Percentiles rank a stretch among this genome's conserved stretches.
Evolutionary conservation across 208 protist species (phyloP).

Genomic region (Acanthamoeba triangularis): DNA sequence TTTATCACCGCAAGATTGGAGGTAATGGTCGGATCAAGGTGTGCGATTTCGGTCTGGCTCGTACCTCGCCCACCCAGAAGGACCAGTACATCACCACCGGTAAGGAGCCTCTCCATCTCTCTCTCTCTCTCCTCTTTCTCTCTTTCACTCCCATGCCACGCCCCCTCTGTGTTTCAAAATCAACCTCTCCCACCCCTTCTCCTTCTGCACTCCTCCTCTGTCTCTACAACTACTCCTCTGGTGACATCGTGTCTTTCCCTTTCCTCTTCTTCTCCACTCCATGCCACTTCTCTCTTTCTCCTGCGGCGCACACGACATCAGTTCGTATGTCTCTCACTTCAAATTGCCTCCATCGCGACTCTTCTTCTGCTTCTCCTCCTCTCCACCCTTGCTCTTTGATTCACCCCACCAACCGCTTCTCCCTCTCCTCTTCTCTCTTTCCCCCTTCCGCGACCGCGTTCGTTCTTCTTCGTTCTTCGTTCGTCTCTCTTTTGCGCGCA

Average conservation of each 20-base stretch:
- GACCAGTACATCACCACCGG: conserved; percentile 52
- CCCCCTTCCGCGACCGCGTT: background rate
- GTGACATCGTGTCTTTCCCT: background rate
- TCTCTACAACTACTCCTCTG: background rate
- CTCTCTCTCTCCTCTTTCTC: background rate
- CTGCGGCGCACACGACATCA: background rate
- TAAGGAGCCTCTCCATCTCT: background rate
- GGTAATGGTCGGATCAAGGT: conserved; percentile 35
- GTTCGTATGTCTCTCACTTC: background rate
- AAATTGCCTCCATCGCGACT: background rate
- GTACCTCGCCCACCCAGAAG: conserved; percentile 33
- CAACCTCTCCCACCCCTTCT: background rate
- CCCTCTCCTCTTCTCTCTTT: no score
- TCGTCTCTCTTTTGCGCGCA: background rate
- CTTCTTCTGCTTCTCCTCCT: background rate
- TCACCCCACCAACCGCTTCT: background rate
- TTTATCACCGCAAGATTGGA: background rate
- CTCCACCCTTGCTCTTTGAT: background rate
- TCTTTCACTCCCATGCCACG: background rate
- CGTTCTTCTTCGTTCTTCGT: background rate
- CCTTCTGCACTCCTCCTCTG: background rate
- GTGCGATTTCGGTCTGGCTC: conserved; percentile 60
- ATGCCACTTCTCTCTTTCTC: background rate
- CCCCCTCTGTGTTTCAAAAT: background rate
- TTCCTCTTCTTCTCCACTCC: background rate